Evolutionary conservation across 805 yeast genomes (phyloP), one percentile per base, ranked within the genome.

Genomic region (Hanseniaspora lachancei): DNA sequence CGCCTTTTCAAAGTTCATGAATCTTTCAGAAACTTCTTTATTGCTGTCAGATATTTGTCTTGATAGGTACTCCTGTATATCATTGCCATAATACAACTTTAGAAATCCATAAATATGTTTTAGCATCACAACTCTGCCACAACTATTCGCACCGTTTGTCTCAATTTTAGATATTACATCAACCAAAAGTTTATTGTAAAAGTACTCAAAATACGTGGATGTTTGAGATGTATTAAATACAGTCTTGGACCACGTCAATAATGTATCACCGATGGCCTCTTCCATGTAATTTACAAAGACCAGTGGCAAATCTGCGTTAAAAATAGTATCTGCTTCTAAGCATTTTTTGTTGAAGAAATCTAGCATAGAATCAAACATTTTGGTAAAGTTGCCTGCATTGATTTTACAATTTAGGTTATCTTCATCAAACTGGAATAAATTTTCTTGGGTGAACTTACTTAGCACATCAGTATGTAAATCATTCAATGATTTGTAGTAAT

Each of bases 401-500:
- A 70, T 47, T 4, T 60, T 51, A 6, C 60, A 61, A 3, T 41
- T 9, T 2, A 5, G 16, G 10, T 58, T 62, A 7, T 58, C 51
- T 48, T 65, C 67, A 23, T 20, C n/a, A 23, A 15, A 27, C 2
- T n/a, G 20, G 66, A 62, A 36, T 64, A 58, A 0, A 66, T 61
- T 2, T 2, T 35, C 36, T 4, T 35, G 6, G n/a, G 39, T 34
- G 47, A 44, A 1, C 70, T 70, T 55, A 66, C 63, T 52, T 64
- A 56, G 63, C 13, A 63, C 51, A 39, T 68, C 72, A 3, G 54
- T 42, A 24, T 68, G 64, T 46, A 68, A 66, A 38, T 62, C 69
- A 58, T 68, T 68, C 49, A 69, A 68, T 20, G 73, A 71, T 49
- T 66, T 67, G 59, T 73, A 73, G 54, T 70, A 72, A 52, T 73